Evolutionary conservation across 148 eudicot genomes (phyloP), one percentile per base, ranked within the genome.

Genomic region (Bassia scoparia): DNA sequence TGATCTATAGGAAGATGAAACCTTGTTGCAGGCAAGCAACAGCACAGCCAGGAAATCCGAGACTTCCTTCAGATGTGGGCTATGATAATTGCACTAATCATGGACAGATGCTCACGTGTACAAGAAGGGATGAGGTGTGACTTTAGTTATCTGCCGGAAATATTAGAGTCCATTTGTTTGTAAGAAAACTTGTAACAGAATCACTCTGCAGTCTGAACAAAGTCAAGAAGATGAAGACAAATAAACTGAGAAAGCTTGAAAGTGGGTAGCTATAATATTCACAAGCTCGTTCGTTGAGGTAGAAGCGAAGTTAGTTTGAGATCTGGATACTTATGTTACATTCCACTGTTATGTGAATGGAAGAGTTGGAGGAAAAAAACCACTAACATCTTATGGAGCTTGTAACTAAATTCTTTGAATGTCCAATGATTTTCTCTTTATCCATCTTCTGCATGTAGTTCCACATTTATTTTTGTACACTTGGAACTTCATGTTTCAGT

Each of bases 1-100:
- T 95, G 33, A 95, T 95, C 70, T 95, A 95, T 9, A 95, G 78
- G 98, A 95, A 87, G 97, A 95, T 52, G 98, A 95, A 71, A 84
- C 91, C 16, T 86, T 95, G 63, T 78, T 95, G 78, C 86, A 88
- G 82, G 98, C 98, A 23, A 95, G 98, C 79, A 95, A 91, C 72
- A 89, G 84, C 80, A 95, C 90, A 26, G 77, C 98, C 21, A 83
- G 65, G 94, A 88, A 81, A 95, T 95, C 21, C 82, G 96, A n/a
- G 88, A 83, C 9, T 95, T 88, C 41, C 96, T 91, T 34, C 77
- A 71, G 61, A 84, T 33, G 83, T 91, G 54, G 96, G 98, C 62
- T 95, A 91, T 59, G 58, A 77, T 27, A 83, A 89, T 66, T 95
- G 98, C 83, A 85, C 87, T 30, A 83, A 83, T 71, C 91, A 88